Conservation (phyloP, 1,284 basidiomycete genomes). For the Ustilago xerochloae region DNA sequence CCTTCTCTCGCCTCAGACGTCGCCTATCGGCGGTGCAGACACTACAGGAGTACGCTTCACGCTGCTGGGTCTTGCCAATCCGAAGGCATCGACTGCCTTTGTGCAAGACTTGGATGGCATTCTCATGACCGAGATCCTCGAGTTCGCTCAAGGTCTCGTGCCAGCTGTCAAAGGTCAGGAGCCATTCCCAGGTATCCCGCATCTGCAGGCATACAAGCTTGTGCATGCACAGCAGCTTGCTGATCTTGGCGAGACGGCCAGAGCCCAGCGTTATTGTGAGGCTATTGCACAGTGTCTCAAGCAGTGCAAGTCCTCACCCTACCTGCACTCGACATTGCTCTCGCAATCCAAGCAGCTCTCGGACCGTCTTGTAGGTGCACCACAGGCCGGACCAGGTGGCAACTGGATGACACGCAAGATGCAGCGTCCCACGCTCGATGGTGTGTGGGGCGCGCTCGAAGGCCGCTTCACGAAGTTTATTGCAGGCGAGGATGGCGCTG, state of each 20-base stretch:
- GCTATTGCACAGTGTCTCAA: slow-evolving; percentile 80
- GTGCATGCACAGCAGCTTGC: slow-evolving; percentile 81
- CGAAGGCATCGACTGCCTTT: slow-evolving; percentile 73
- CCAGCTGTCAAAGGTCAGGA: slow-evolving; percentile 85
- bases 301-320: slow-evolving; percentile 75
- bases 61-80: slow-evolving; percentile 76
- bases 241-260: slow-evolving; percentile 66
- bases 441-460: slow-evolving; percentile 91
- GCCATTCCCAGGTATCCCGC: slow-evolving; percentile 81
- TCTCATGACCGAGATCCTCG: slow-evolving; percentile 89
- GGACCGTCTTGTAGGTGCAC: slow-evolving; percentile 82
- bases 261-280: slow-evolving; percentile 80
- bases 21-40: slow-evolving; percentile 78
- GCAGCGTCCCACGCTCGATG: slow-evolving; percentile 86
- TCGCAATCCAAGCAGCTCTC: slow-evolving; percentile 83
- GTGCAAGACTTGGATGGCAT: slow-evolving; percentile 81
- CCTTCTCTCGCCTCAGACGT: slow-evolving; percentile 84
- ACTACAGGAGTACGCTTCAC: slow-evolving; percentile 74
- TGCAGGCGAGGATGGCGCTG: slow-evolving; percentile 72
- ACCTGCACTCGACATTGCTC: slow-evolving; percentile 77
- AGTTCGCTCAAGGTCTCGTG: slow-evolving; percentile 86
- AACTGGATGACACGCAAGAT: slow-evolving; percentile 76
- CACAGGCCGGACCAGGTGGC: slow-evolving; percentile 69
- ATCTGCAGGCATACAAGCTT: slow-evolving; percentile 89
- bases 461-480: slow-evolving; percentile 96